These are phyloP conservation scores for Acmispon strigosus DNA, from an alignment of 306 rosid species.

Conservation along the genomic window DNA sequence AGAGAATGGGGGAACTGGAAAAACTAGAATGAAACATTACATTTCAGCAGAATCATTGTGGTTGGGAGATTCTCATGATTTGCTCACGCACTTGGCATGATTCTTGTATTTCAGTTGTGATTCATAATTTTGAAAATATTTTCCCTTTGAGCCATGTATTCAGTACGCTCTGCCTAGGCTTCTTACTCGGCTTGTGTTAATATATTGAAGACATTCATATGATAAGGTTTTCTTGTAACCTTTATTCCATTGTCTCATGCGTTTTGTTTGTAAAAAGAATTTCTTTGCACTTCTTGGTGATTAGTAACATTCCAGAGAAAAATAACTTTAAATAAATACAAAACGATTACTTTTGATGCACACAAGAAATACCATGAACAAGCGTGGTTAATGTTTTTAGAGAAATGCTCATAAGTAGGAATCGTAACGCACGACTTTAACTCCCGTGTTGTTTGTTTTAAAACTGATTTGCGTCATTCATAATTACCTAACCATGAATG, in stretches of 20 bases:
- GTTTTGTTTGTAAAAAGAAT: neutral
- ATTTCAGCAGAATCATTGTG: neutral
- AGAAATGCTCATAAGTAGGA: too few relatives aligned
- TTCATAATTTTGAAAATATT: constrained; percentile 16
- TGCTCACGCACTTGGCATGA: constrained; percentile 6
- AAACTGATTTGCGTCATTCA: too few relatives aligned
- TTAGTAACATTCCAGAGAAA: neutral
- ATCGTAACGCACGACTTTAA: too few relatives aligned
- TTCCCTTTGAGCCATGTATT: constrained; percentile 21
- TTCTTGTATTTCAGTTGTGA: constrained; percentile 28
- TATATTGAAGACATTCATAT: constrained; percentile 20
- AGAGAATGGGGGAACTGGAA: constrained; percentile 52
- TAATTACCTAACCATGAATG: too few relatives aligned
- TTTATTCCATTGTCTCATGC: neutral
- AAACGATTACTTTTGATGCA: neutral
- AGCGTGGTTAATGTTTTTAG: neutral
- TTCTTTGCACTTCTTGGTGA: neutral
- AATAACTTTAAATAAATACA: neutral
- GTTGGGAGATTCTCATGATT: constrained; percentile 20
- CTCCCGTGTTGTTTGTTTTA: too few relatives aligned
- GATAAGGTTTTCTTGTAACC: neutral
- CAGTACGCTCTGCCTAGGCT: constrained; percentile 3
- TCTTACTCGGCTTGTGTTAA: constrained; percentile 16
- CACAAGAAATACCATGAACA: neutral
- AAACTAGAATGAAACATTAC: constrained; percentile 33